Evolutionary conservation across 2,329 filamentous ascomycete species (phyloP).

Genomic region (Exophiala xenobiotica): DNA sequence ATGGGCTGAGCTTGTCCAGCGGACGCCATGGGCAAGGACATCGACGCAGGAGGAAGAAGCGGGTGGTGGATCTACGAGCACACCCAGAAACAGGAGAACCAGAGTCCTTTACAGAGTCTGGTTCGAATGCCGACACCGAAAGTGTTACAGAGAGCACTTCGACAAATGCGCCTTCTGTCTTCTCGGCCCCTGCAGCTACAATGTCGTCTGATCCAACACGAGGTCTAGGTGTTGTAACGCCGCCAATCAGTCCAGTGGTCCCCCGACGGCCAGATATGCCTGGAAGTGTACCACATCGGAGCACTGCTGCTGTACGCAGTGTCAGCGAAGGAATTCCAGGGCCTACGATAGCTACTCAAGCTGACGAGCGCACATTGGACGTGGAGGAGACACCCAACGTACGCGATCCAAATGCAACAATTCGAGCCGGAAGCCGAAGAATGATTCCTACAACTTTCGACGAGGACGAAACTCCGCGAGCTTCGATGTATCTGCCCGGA

Average conservation of each 20-base stretch:
- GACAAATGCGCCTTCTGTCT: constrained; percentile 43
- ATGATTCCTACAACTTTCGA: constrained; percentile 11
- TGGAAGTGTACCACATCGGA: neutral
- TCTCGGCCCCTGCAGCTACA: constrained; percentile 56
- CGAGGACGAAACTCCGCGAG: constrained; percentile 28
- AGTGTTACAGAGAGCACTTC: constrained; percentile 41
- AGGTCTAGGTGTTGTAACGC: constrained; percentile 55
- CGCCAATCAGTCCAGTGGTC: constrained; percentile 47
- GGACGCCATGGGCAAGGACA: constrained; percentile 47
- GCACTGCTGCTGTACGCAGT: constrained; percentile 8
- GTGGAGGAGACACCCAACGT: constrained; percentile 12
- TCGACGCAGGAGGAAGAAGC: constrained; percentile 47
- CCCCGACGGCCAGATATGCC: constrained; percentile 2
- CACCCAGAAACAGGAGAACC: constrained; percentile 41
- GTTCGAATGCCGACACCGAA: constrained; percentile 31
- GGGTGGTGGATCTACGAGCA: constrained; percentile 48
- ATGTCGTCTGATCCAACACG: constrained; percentile 48
- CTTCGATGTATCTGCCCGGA: constrained; percentile 26
- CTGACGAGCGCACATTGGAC: constrained; percentile 8
- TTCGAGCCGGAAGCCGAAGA: constrained; percentile 22
- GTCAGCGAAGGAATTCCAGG: constrained; percentile 19
- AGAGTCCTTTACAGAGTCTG: constrained; percentile 45
- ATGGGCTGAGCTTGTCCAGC: constrained; percentile 41
- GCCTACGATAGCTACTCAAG: neutral
- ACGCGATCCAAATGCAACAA: constrained; percentile 22